Evolutionary conservation across 768 basidiomycete species (phyloP).

Genomic region (Tulasnella sp.): DNA sequence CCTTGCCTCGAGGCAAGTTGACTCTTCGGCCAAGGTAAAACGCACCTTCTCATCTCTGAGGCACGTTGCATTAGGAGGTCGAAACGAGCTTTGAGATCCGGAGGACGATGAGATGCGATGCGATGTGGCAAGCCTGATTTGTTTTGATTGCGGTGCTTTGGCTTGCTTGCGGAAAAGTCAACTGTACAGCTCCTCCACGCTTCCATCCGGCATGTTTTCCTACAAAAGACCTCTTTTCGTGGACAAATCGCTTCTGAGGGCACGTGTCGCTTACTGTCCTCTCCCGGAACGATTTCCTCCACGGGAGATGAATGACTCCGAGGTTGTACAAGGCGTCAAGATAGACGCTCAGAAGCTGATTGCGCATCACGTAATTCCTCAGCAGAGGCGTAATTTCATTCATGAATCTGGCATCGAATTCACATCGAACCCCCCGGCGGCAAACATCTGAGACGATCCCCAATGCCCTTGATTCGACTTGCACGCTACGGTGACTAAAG

Average conservation of each 20-base stretch:
- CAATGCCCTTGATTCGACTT: not conserved
- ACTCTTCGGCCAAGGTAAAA: not conserved
- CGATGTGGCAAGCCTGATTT: not conserved
- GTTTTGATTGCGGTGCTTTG: not conserved
- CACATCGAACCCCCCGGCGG: not conserved
- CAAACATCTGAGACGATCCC: not conserved
- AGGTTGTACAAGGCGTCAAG: not conserved
- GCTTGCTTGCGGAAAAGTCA: not conserved
- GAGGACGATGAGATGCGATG: not conserved
- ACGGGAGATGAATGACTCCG: not conserved
- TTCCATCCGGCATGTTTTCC: not conserved
- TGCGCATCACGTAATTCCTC: not conserved
- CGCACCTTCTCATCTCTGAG: not conserved
- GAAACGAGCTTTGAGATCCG: not conserved
- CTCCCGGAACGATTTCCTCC: not conserved
- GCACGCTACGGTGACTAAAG: not conserved
- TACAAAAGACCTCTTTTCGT: not conserved
- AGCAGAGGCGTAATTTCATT: not conserved
- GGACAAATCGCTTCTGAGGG: not conserved
- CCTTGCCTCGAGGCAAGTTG: not conserved
- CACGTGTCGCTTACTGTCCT: not conserved
- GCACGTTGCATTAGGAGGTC: not conserved
- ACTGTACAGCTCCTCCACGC: not conserved
- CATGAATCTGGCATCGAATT: not conserved
- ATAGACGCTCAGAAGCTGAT: not conserved